Evolutionary conservation across 2,329 filamentous ascomycete species (phyloP).

Genomic region (Xylariaceae sp.): DNA sequence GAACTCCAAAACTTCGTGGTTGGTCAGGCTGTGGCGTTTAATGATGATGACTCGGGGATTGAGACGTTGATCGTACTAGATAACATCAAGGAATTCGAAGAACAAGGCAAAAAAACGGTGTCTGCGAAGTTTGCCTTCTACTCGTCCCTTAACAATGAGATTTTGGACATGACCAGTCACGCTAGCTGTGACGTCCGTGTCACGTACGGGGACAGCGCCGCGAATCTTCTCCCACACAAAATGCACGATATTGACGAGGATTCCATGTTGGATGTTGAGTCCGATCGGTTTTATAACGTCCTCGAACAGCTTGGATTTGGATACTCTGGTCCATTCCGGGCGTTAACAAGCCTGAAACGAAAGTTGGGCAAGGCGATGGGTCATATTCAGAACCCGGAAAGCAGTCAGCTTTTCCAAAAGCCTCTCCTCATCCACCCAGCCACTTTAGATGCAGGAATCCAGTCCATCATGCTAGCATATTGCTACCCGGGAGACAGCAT

Average conservation of each 20-base stretch:
- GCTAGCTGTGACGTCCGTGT: conserved; percentile 1
- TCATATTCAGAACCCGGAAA: not conserved
- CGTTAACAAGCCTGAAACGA: not conserved
- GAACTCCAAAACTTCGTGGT: conserved; percentile 4
- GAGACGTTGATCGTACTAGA: not conserved
- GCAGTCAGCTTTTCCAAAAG: too few species aligned
- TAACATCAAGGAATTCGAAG: not conserved
- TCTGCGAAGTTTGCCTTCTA: too few species aligned
- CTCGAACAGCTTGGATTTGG: not conserved
- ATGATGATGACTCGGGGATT: conserved; percentile 1
- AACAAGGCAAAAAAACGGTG: not conserved
- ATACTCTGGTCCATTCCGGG: conserved; percentile 1
- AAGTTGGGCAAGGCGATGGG: conserved; percentile 1
- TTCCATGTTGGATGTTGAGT: not conserved
- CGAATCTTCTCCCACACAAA: too few species aligned
- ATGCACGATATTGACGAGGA: not conserved
- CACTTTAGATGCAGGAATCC: conserved; percentile 10
- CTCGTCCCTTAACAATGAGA: not conserved
- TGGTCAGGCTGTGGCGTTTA: not conserved
- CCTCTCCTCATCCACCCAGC: conserved; percentile 15
- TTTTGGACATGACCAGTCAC: conserved; percentile 2
- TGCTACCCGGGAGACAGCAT: conserved; percentile 12
- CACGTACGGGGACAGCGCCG: not conserved
- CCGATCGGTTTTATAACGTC: conserved; percentile 1
- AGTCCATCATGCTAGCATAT: conserved; percentile 14